Base-by-base conservation (phyloP, 1,284 basidiomycete species). In the Ustilago tritici region DNA sequence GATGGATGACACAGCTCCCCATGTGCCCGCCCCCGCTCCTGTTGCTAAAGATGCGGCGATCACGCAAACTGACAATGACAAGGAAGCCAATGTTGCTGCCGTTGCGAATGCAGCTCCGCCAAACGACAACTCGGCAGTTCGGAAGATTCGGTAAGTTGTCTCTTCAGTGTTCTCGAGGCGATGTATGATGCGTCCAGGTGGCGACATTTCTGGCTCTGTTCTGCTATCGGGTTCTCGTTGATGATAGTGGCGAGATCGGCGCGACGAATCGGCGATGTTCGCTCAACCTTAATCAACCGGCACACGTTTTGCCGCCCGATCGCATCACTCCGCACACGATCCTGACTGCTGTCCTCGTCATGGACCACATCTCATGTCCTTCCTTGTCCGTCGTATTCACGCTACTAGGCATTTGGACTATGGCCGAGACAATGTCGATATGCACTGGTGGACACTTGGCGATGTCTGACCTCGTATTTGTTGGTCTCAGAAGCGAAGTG, bases 91-190 rank as follows among this genome's bases (percentile, higher is more conserved):
- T 7, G 49, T n/a, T 15, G 15, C 32, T 56, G 32, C 47, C 6
- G 61, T 47, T 17, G 28, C 62, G 19, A 64, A 46, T 2, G 32
- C 60, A 4, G 52, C 10, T 8, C 61, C 64, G 31, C 41, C 32
- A 12, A 53, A 47, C 23, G 17, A 40, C 55, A 64, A 38, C 43
- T 52, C 70, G 50, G 60, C 70, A 15, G 70, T 73, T 43, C 57
- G 70, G 7, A 73, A 67, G 61, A 55, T 73, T 8, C 70, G 70
- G 70, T 73, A 49, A 73, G 70, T 72, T 19, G 28, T 28, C 4
- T 9, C 36, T 36, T 34, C 10, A 4, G 31, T 19, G 31, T 40
- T 36, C 15, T 15, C 34, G 10, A 11, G 14, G 28, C 9, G 61
- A 15, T 53, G 6, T 31, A 11, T 31, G 28, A 31, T 34, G 61